These are phyloP conservation scores for Apiotrichum porosum DNA, from an alignment of 1,284 basidiomycete genomes.

Conservation along the genomic window DNA sequence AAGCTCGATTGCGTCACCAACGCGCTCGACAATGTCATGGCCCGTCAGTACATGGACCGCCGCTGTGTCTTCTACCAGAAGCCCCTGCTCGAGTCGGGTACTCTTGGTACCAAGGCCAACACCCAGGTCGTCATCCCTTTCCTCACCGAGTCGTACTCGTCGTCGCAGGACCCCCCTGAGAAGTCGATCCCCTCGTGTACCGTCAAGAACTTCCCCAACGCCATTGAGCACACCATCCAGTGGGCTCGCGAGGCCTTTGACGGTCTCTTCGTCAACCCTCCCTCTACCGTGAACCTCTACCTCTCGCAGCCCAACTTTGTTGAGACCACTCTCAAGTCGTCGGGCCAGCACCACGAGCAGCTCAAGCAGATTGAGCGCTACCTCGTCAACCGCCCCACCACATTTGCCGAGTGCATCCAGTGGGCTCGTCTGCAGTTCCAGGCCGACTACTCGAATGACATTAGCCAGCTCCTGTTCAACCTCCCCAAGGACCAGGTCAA, in stretches of 20 bases:
- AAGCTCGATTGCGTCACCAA: slow-evolving; percentile 95
- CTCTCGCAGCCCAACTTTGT: slow-evolving; percentile 95
- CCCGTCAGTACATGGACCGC: slow-evolving; percentile 98
- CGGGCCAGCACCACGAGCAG: slow-evolving; percentile 85
- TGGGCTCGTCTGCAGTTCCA: slow-evolving; percentile 98
- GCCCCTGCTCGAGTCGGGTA: slow-evolving; percentile 94
- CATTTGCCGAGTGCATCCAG: slow-evolving; percentile 93
- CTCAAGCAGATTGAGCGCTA: slow-evolving; percentile 85
- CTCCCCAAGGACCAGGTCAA: slow-evolving; percentile 89
- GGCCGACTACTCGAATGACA: slow-evolving; percentile 88
- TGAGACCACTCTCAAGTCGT: slow-evolving; percentile 83
- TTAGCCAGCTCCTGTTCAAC: slow-evolving; percentile 88
- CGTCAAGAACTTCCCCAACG: slow-evolving; percentile 98
- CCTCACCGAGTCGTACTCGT: slow-evolving; percentile 94
- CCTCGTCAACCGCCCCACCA: slow-evolving; percentile 87
- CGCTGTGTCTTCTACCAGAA: slow-evolving; percentile 97
- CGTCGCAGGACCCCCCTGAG: slow-evolving; percentile 98
- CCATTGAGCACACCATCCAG: slow-evolving; percentile 98
- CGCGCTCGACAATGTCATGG: slow-evolving; percentile 96
- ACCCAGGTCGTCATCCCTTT: slow-evolving; percentile 94
- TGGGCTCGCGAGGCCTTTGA: slow-evolving; percentile 96
- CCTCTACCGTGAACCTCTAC: slow-evolving; percentile 92
- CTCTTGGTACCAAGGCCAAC: slow-evolving; percentile 97
- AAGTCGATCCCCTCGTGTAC: slow-evolving; percentile 98
- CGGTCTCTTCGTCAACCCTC: slow-evolving; percentile 86